These are phyloP conservation scores for Trichoderma virens DNA, from an alignment of 495 filamentous ascomycete species.

Conservation along the genomic window DNA sequence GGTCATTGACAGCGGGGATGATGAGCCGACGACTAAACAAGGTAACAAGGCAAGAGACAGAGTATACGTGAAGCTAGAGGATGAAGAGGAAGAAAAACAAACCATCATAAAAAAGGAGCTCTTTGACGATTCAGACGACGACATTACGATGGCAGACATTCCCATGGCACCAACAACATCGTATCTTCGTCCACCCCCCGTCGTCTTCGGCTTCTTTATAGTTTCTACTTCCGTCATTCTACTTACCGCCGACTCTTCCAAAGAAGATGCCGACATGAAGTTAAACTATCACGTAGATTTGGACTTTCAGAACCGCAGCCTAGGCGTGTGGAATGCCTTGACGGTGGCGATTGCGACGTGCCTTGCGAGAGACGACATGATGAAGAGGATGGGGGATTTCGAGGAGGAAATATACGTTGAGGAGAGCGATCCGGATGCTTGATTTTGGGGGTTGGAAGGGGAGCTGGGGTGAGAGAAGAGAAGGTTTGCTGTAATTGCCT, in stretches of 20 bases:
- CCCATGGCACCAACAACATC: not conserved
- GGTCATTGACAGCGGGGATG: not conserved
- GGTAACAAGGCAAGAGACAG: too few species aligned
- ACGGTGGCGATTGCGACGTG: conserved; percentile 10
- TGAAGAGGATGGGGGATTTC: conserved; percentile 9
- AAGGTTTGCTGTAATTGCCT: not conserved
- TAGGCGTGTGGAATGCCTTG: conserved; percentile 12
- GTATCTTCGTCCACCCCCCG: conserved; percentile 1
- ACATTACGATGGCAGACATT: not conserved
- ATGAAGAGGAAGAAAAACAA: not conserved
- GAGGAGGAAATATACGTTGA: not conserved
- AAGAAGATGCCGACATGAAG: not conserved
- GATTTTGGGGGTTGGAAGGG: not conserved
- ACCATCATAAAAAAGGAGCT: not conserved
- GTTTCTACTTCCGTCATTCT: not conserved
- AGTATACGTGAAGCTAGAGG: not conserved
- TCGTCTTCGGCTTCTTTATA: conserved; percentile 10
- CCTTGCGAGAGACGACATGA: conserved; percentile 12
- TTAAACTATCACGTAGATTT: not conserved
- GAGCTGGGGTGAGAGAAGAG: not conserved
- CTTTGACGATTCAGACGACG: not conserved
- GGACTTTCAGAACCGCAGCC: not conserved
- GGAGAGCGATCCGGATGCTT: conserved; percentile 12
- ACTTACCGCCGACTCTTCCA: conserved; percentile 3
- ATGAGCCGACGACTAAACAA: not conserved